Evolutionary conservation across 1,284 basidiomycete genomes (phyloP), one percentile per base, ranked within the genome.

Genomic region (Mycena sp.): DNA sequence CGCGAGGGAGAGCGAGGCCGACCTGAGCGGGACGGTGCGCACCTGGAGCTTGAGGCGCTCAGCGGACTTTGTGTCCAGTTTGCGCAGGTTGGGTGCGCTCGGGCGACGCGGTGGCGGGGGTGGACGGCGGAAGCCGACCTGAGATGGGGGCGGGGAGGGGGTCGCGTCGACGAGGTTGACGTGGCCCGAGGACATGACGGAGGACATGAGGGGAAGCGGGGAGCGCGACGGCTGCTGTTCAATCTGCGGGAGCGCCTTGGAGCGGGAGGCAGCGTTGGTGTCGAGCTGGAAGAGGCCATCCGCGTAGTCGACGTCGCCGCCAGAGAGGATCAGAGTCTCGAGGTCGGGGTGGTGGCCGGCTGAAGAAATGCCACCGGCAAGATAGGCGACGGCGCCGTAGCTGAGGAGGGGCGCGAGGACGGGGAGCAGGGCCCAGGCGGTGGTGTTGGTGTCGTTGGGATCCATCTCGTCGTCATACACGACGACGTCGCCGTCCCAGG

Each of bases 381-480:
- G 80, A 76, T 88, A 92, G 72, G 87, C 85, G 11, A 87, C 85
- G 61, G 76, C 75, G 65, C 84, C 84, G 58, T 81, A 77, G 46
- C 76, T 79, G 32, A 90, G 77, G 40, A 91, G 78, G 25, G 87
- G 81, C 6, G 81, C 72, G 3, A 91, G 72, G 50, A 91, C 80
- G 30, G 83, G 80, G n/a, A 92, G 80, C 43, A 92, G 79, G 2
- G 85, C n/a, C n/a, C n/a, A n/a, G n/a, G n/a, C n/a, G n/a, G n/a
- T n/a, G n/a, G n/a, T n/a, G n/a, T n/a, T n/a, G n/a, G n/a, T n/a
- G n/a, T n/a, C n/a, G n/a, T n/a, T 83, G 89, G 82, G 78, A 71
- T 90, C 87, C 81, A 92, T 92, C 63, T 88, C 86, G 62, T 93
- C 89, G 69, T 92, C 91, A 72, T 89, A 91, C 6, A 93, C 78